Base-by-base conservation (phyloP, 805 yeast species). In the Ogataea philodendri region DNA sequence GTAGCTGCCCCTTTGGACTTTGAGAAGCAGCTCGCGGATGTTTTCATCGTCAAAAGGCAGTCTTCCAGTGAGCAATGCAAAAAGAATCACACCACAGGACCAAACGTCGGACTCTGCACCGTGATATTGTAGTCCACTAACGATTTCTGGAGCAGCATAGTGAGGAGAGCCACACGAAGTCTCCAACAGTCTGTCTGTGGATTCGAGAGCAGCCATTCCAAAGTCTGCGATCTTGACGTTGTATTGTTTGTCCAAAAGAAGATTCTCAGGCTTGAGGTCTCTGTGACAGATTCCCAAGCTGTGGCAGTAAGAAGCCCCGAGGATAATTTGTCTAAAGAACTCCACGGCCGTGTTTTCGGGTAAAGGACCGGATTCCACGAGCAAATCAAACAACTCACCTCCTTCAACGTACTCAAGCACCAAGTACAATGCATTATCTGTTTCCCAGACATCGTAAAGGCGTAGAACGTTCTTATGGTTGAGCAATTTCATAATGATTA, bases 91-190 rank as follows among this genome's bases (percentile, higher is more conserved):
- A 52, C 98, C 97, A 65, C 97, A 89, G 5, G 96, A 89, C 98
- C 98, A 93, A 37, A 93, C 89, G 62, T 93, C 98, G 20, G 94
- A 81, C 26, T 96, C 96, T 19, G 95, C 88, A 9, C 98, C 98
- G 56, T 93, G 97, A 59, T 93, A 93, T 42, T 80, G 87, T 43
- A 83, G 77, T 22, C 98, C 98, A 9, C 96, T 84, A 8, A 93
- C 97, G 48, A 93, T 90, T 60, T 93, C 98, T 0, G 98, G 98
- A 7, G 96, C 86, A 2, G 97, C 98, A 61, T 93, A 93, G 60
- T 93, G 98, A 7, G 98, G 98, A 11, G 97, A 88, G 1, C 98
- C 98, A 63, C 98, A 93, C 13, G 94, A 81, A 4, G 98, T 93
- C 59, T 90, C 97, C 39, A 93, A 68, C 54, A 90, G 65, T 50